Evolutionary conservation across 306 rosid genomes (phyloP).

Genomic region (Cucurbita pepo): DNA sequence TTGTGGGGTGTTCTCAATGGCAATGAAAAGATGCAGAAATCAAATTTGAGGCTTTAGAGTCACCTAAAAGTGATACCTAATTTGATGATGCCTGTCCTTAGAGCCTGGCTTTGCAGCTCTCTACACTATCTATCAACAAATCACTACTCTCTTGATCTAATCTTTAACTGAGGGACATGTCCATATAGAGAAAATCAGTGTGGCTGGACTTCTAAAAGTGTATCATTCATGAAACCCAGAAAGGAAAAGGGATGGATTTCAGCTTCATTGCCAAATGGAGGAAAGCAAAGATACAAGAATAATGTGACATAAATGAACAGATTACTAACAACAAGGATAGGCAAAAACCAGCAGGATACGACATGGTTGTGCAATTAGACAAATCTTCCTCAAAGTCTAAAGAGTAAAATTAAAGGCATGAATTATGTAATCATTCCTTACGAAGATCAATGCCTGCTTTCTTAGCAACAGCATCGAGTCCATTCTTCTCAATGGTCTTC

Average conservation of each 20-base stretch:
- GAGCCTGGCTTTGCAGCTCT: too few species aligned
- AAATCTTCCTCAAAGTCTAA: neutral
- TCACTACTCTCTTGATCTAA: too few species aligned
- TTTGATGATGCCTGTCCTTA: neutral
- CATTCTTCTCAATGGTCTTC: slow-evolving; percentile 91
- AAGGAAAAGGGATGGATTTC: neutral
- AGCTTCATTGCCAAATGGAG: neutral
- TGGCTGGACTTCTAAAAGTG: neutral
- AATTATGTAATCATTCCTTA: slow-evolving; percentile 31
- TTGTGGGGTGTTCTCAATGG: neutral
- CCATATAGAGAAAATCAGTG: too few species aligned
- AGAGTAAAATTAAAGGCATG: neutral
- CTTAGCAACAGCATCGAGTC: slow-evolving; percentile 90
- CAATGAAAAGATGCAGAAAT: neutral
- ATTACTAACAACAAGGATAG: neutral
- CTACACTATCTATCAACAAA: too few species aligned
- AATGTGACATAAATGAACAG: neutral
- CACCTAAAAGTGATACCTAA: neutral
- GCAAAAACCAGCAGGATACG: slow-evolving; percentile 2
- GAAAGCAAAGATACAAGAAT: neutral
- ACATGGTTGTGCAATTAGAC: neutral
- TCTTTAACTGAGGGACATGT: too few species aligned
- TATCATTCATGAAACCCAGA: neutral
- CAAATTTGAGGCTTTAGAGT: neutral
- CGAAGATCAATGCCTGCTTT: slow-evolving; percentile 89